These are phyloP conservation scores for Xylariales sp. DNA, from an alignment of 2,329 filamentous ascomycete genomes.

Conservation along the genomic window DNA sequence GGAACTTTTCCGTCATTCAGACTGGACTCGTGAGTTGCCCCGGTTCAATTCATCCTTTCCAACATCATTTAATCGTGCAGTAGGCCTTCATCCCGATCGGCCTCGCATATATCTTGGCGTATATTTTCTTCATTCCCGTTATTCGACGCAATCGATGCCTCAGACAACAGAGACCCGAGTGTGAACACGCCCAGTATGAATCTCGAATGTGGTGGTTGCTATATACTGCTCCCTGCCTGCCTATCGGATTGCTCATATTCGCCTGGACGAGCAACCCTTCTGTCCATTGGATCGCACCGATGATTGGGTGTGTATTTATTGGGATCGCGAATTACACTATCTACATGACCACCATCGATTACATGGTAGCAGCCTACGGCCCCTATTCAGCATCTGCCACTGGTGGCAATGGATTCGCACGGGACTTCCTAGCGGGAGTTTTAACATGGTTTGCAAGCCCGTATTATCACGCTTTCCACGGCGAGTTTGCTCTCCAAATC, in stretches of 20 bases:
- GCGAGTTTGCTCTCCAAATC: slow-evolving; percentile 59
- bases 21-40: slow-evolving; percentile 44
- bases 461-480: slow-evolving; percentile 60
- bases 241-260: slow-evolving; percentile 71
- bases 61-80: slow-evolving; percentile 31
- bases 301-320: slow-evolving; percentile 69
- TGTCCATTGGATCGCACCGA: slow-evolving; percentile 70
- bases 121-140: slow-evolving; percentile 65
- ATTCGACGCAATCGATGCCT: slow-evolving; percentile 54
- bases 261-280: slow-evolving; percentile 68
- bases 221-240: slow-evolving; percentile 68
- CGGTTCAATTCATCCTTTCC: background rate
- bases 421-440: slow-evolving; percentile 73
- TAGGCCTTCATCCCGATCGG: slow-evolving; percentile 59
- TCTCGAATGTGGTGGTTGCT: slow-evolving; percentile 70
- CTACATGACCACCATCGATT: slow-evolving; percentile 75
- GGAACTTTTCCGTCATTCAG: slow-evolving; percentile 61
- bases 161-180: slow-evolving; percentile 55
- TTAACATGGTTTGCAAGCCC: slow-evolving; percentile 71
- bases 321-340: slow-evolving; percentile 73
- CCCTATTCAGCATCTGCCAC: slow-evolving; percentile 74
- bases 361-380: slow-evolving; percentile 75
- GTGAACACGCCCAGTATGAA: slow-evolving; percentile 71
- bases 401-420: slow-evolving; percentile 73
- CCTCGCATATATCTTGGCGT: slow-evolving; percentile 69